Evolutionary conservation across 305 asterid genomes (phyloP), one percentile per base, ranked within the genome.

Genomic region (Plantago rigida): DNA sequence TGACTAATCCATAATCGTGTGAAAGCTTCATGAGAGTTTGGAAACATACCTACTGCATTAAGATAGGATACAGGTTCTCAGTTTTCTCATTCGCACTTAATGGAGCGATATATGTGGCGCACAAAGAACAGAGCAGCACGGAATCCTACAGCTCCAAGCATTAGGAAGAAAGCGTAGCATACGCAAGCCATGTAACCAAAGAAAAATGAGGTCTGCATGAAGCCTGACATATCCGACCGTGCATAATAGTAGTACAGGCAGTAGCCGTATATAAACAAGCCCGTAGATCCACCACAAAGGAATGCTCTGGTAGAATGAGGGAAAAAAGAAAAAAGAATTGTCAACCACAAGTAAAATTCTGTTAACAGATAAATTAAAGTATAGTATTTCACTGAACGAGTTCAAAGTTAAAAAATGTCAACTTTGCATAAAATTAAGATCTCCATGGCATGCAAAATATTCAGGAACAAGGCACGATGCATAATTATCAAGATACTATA

Each of bases 141-240:
- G 73, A 84, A 84, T 1, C 93, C 93, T n/a, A 84, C 86, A 17
- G 82, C 74, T 47, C 94, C 94, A 54, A 85, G 94, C 94, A 85
- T 82, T 51, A 85, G 94, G 75, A 85, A 85, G 81, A 85, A 85
- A 50, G 78, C 94, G 58, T 82, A 85, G 81, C 89, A 85, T 8
- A 85, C 77, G 63, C 82, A 79, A 49, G 94, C 94, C 89, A 85
- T 85, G 81, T 85, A 82, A 9, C 87, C 89, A 9, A 85, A 85
- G 84, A 85, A 85, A 62, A 82, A 85, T 1, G 94, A 85, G 54
- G 87, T 82, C 64, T 82, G 94, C 89, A 85, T 82, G 69, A 85
- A 85, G 62, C 89, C 89, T 0, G 89, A 82, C 89, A 85, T 85
- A 61, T 85, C 87, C 1, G 94, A 85, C 42, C 89, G 85, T 39